A percentile compares a stretch with the other conserved stretches of the same genome.
Conservation (phyloP, 139 green algal genomes). For the Coelastrella sp. region DNA sequence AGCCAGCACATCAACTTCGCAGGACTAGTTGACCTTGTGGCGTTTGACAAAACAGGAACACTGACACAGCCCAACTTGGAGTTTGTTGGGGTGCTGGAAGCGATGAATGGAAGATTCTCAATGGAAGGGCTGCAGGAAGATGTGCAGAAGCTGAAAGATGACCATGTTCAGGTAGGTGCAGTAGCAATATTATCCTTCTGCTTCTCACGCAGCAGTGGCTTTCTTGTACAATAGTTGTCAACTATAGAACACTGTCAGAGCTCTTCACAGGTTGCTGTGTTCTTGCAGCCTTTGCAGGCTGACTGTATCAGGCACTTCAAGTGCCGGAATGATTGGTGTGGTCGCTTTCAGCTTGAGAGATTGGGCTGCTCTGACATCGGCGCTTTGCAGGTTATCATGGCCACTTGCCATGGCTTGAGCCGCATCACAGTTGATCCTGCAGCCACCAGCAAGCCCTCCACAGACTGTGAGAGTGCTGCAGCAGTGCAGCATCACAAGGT, state of each 20-base stretch:
- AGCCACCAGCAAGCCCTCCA: background rate
- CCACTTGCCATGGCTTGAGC: background rate
- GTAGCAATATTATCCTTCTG: too few relatives aligned
- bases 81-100: background rate
- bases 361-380: background rate
- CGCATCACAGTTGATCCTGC: background rate
- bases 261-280: too few relatives aligned
- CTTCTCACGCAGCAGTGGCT: too few relatives aligned
- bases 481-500: conserved; percentile 10
- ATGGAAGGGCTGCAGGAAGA: background rate
- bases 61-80: conserved; percentile 46
- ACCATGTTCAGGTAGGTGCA: background rate
- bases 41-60: conserved; percentile 70
- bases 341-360: too few relatives aligned
- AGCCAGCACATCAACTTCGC: conserved; percentile 51
- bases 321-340: too few relatives aligned
- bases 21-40: conserved; percentile 61
- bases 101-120: background rate
- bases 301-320: too few relatives aligned
- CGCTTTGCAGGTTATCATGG: background rate
- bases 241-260: too few relatives aligned
- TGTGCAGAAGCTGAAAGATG: background rate
- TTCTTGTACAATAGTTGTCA: too few relatives aligned
- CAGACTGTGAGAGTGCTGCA: too few relatives aligned
- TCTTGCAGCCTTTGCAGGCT: too few relatives aligned